Conservation (phyloP, 1,139 yeast species). For the Meyerozyma athensensis region DNA sequence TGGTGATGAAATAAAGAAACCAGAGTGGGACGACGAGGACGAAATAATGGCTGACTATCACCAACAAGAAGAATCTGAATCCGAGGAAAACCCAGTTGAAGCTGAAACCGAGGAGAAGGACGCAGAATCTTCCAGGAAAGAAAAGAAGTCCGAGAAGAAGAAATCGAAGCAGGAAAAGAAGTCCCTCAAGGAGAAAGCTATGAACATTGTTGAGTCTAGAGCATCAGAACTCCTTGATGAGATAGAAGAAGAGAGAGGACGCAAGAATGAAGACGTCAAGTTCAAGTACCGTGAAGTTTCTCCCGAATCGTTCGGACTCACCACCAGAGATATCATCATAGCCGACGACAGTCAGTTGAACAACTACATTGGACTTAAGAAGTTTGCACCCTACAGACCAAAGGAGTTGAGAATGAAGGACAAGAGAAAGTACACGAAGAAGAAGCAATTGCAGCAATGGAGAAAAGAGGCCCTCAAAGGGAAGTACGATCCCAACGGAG, state of each 20-base stretch:
- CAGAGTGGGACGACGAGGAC: slow-evolving; percentile 31
- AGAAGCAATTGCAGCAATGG: slow-evolving; percentile 84
- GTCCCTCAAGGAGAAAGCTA: slow-evolving; percentile 62
- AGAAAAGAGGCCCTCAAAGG: slow-evolving; percentile 71
- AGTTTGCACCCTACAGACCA: slow-evolving; percentile 88
- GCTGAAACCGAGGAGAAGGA: slow-evolving; percentile 29
- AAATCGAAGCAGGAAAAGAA: slow-evolving; percentile 60
- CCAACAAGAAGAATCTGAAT: slow-evolving; percentile 12
- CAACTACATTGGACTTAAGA: slow-evolving; percentile 80
- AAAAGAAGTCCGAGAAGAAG: slow-evolving; percentile 50
- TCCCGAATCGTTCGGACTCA: slow-evolving; percentile 87
- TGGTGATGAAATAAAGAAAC: slow-evolving; percentile 46
- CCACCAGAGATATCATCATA: slow-evolving; percentile 78
- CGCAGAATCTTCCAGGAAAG: slow-evolving; percentile 40
- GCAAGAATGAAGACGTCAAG: slow-evolving; percentile 41
- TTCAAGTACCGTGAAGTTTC: slow-evolving; percentile 93
- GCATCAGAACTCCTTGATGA: slow-evolving; percentile 49
- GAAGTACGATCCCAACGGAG: slow-evolving; percentile 52
- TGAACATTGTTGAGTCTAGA: slow-evolving; percentile 55
- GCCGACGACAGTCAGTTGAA: slow-evolving; percentile 89
- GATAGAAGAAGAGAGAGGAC: slow-evolving; percentile 59
- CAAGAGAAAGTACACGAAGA: slow-evolving; percentile 77
- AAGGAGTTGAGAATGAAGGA: slow-evolving; percentile 71
- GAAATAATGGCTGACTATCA: slow-evolving; percentile 23
- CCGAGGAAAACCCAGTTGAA: slow-evolving; percentile 13